A percentile compares a stretch with the other conserved stretches of the same genome.
These are phyloP conservation scores for Hypoxylon intermedium DNA, from an alignment of 495 filamentous ascomycete genomes.

Conservation along the genomic window DNA sequence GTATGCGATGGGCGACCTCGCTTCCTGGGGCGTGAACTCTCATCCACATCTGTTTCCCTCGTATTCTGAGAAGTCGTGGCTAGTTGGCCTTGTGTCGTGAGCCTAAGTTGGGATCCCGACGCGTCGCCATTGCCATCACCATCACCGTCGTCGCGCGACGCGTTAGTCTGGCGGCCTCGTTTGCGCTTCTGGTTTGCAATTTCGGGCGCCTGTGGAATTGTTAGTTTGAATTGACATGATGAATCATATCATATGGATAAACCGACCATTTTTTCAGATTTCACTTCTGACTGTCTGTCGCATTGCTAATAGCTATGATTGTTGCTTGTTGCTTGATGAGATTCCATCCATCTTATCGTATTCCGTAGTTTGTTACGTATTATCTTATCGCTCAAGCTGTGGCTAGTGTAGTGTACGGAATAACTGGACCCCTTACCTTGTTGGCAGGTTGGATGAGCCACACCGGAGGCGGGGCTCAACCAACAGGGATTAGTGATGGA, in stretches of 20 bases:
- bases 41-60: slow-evolving; percentile 19
- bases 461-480: not conserved
- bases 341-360: slow-evolving; percentile 10
- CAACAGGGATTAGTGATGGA: not conserved
- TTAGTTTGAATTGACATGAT: too few relatives aligned
- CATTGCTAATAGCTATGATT: not conserved
- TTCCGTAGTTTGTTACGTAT: not conserved
- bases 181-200: slow-evolving; percentile 50
- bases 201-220: slow-evolving; percentile 38
- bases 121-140: slow-evolving; percentile 40
- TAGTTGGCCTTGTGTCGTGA: slow-evolving; percentile 23
- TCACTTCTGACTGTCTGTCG: not conserved
- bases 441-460: slow-evolving; percentile 3
- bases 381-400: slow-evolving; percentile 3
- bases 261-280: slow-evolving; percentile 14
- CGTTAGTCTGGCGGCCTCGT: slow-evolving; percentile 50
- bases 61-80: slow-evolving; percentile 6
- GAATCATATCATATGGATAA: not conserved
- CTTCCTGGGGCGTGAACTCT: slow-evolving; percentile 27
- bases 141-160: slow-evolving; percentile 41
- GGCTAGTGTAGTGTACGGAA: slow-evolving; percentile 3
- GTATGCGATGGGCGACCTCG: slow-evolving; percentile 30
- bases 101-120: slow-evolving; percentile 34
- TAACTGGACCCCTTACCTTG: too few relatives aligned
- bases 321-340: not conserved